Evolutionary conservation across 2,329 filamentous ascomycete genomes (phyloP).

Genomic region (Akanthomyces dipterigenus): DNA sequence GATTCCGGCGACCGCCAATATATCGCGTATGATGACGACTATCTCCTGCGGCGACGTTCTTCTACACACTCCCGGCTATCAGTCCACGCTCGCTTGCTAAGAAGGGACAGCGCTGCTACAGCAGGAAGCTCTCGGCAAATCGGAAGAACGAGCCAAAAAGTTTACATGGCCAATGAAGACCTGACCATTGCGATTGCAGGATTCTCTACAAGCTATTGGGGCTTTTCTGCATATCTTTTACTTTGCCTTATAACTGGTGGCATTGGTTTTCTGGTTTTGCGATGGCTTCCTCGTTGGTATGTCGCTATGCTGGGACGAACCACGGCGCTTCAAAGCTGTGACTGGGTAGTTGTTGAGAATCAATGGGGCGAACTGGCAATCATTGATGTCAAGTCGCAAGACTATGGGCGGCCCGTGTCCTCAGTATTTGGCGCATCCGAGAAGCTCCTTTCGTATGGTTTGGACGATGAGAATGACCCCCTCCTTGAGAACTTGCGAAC

Average conservation of each 20-base stretch:
- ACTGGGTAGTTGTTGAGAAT: slow-evolving; percentile 95
- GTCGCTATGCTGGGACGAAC: slow-evolving; percentile 66
- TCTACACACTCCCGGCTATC: slow-evolving; percentile 53
- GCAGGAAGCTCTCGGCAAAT: slow-evolving; percentile 56
- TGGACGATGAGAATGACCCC: slow-evolving; percentile 63
- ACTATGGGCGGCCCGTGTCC: slow-evolving; percentile 49
- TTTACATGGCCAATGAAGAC: slow-evolving; percentile 90
- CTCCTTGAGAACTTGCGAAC: slow-evolving; percentile 67
- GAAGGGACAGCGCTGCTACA: slow-evolving; percentile 64
- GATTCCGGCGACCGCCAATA: slow-evolving; percentile 36
- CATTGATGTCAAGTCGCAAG: slow-evolving; percentile 54
- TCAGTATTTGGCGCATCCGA: slow-evolving; percentile 61
- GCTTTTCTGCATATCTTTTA: slow-evolving; percentile 60
- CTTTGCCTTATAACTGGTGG: slow-evolving; percentile 70
- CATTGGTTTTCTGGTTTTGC: slow-evolving; percentile 73
- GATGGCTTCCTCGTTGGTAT: slow-evolving; percentile 87
- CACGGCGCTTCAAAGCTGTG: slow-evolving; percentile 63
- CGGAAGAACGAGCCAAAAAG: slow-evolving; percentile 73
- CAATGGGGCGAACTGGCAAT: slow-evolving; percentile 91
- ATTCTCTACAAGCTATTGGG: slow-evolving; percentile 69
- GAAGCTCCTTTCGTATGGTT: slow-evolving; percentile 48
- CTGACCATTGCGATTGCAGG: slow-evolving; percentile 89
- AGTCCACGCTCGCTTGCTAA: slow-evolving; percentile 58
- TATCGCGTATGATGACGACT: slow-evolving; percentile 35
- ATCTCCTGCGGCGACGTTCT: slow-evolving; percentile 52